These are phyloP conservation scores for Isatis tinctoria DNA, from an alignment of 345 rosid genomes.

Conservation along the genomic window DNA sequence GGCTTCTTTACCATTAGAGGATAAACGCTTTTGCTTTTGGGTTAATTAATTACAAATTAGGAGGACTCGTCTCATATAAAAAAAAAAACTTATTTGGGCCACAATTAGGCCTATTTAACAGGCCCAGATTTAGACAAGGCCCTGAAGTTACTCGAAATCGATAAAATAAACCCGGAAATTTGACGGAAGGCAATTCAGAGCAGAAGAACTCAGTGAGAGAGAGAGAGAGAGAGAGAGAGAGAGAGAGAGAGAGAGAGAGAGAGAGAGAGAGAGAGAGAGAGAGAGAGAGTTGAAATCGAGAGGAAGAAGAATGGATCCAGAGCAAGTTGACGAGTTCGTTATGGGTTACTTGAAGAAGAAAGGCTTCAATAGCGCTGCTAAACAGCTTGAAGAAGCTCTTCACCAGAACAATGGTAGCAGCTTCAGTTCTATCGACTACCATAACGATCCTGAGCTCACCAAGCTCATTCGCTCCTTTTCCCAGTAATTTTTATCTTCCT, in stretches of 20 bases:
- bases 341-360: constrained; percentile 81
- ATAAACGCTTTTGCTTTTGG: too few species aligned
- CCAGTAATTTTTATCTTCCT: constrained; percentile 40
- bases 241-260: too few species aligned
- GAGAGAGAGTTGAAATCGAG: constrained; percentile 1
- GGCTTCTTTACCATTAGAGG: too few species aligned
- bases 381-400: constrained; percentile 47
- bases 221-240: too few species aligned
- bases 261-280: too few species aligned
- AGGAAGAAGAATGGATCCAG: constrained; percentile 49
- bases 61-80: too few species aligned
- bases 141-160: not conserved
- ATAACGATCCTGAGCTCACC: constrained; percentile 67
- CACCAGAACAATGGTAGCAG: constrained; percentile 44
- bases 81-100: too few species aligned
- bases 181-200: not conserved
- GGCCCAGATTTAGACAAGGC: not conserved
- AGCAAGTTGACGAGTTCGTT: constrained; percentile 52
- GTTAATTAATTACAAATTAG: too few species aligned
- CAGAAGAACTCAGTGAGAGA: not conserved
- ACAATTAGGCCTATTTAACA: not conserved
- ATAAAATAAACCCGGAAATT: not conserved
- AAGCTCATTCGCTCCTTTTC: constrained; percentile 67
- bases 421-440: constrained; percentile 40
- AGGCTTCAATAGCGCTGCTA: constrained; percentile 65